Base-by-base conservation (phyloP, 495 filamentous ascomycete genomes). In the Jackrogersella minutella region DNA sequence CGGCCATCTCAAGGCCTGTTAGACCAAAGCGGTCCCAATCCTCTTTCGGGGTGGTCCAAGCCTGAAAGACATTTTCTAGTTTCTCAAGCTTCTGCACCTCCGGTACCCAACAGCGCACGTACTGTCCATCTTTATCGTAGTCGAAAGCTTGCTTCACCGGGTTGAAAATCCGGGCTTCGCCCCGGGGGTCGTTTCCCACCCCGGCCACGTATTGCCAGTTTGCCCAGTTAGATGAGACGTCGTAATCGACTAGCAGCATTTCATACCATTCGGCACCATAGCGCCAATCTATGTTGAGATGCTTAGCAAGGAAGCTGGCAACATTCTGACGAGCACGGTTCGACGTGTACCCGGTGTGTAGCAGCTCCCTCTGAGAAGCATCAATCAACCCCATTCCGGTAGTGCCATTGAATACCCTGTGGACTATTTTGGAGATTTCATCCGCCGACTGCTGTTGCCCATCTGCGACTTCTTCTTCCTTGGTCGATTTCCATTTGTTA, bases 221-320 rank as follows among this genome's bases (percentile, higher is more conserved):
- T 34, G 86, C 86, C 88, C 88, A 93, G 70, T 92, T 92, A 44
- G 80, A 87, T 31, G 82, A 82, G 9, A 89, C 78, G 64, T 93
- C 90, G 72, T 92, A 91, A 69, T 92, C 90, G 28, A 86, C 78
- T 9, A 92, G 81, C 57, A 87, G 69, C 62, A 80, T 82, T 71
- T 92, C 90, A 71, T 91, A 92, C 89, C 89, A 93, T 73, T 93
- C 90, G 3, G 88, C 90, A 3, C 90, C 90, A 21, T 90, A 77
- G 6, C 88, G 82, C 90, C 90, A 93, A 78, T 91, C 90, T 22
- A 93, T 82, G n/a, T 80, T 76, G 9, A 91, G 77, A 63, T 90
- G 87, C 64, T 90, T 90, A 10, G 88, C 72, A n/a, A 91, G 78
- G 72, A 89, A 92, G 28, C 80, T 85, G 0, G 87, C 90, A 11